A percentile compares a stretch with the other conserved stretches of the same genome.
These are phyloP conservation scores for Cetradonia linearis DNA, from an alignment of 495 filamentous ascomycete species.

Conservation along the genomic window DNA sequence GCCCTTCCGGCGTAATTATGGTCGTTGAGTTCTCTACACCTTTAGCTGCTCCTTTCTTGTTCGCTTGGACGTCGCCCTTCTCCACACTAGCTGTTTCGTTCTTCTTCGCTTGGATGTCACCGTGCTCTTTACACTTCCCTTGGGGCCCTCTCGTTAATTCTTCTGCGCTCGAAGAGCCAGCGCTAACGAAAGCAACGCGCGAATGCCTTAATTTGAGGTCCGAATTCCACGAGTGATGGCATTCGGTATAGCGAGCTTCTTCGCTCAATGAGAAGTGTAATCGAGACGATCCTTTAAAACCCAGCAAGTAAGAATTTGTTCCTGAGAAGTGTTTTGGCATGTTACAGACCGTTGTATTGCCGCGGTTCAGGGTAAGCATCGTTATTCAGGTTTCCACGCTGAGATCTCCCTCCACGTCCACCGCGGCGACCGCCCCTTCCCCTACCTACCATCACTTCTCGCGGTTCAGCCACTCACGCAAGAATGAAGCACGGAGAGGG, in stretches of 20 bases:
- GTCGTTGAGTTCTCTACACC: no score
- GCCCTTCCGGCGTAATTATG: background rate
- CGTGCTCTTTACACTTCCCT: background rate
- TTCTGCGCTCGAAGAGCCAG: constrained; percentile 46
- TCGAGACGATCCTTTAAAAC: background rate
- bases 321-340: background rate
- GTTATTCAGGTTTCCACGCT: constrained; percentile 5
- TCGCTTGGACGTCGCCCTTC: background rate
- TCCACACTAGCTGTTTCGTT: background rate
- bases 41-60: background rate
- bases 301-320: background rate
- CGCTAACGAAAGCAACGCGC: constrained; percentile 66
- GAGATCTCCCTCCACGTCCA: constrained; percentile 8
- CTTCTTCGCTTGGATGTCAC: background rate
- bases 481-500: background rate
- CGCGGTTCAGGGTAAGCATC: background rate
- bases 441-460: constrained; percentile 7
- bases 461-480: background rate
- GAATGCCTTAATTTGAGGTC: constrained; percentile 39
- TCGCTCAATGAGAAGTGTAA: constrained; percentile 52
- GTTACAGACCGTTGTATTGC: constrained; percentile 1
- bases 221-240: constrained; percentile 36
- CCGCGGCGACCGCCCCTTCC: constrained; percentile 17
- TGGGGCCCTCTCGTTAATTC: constrained; percentile 18
- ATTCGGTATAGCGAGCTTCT: constrained; percentile 67